Evolutionary conservation across 768 basidiomycete genomes (phyloP).

Genomic region (Lactifluus subvellereus): DNA sequence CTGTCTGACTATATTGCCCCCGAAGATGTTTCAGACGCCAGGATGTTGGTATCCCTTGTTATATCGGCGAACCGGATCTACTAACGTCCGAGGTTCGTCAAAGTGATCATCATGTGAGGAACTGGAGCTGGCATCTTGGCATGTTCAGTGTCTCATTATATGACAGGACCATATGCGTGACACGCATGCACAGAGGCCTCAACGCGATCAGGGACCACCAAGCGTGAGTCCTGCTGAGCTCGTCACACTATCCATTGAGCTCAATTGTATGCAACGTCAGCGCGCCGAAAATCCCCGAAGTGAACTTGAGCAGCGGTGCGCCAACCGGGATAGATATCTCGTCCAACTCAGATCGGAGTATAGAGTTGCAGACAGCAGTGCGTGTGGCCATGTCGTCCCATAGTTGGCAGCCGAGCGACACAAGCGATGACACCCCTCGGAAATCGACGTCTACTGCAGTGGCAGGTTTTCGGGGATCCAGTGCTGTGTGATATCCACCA

Average conservation of each 20-base stretch:
- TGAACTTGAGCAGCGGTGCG: background rate
- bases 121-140: background rate
- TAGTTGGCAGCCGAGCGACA: background rate
- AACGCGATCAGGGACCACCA: background rate
- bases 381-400: background rate
- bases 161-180: conserved; percentile 18
- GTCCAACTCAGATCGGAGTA: background rate
- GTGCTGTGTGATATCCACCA: background rate
- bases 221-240: background rate
- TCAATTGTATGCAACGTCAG: background rate
- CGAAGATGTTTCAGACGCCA: background rate
- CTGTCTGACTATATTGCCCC: too few species aligned
- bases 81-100: background rate
- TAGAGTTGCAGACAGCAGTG: background rate
- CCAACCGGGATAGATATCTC: background rate
- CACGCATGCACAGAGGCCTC: conserved; percentile 12
- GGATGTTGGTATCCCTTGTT: conserved; percentile 5
- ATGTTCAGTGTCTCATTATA: too few species aligned
- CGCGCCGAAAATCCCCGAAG: background rate
- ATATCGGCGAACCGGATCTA: background rate
- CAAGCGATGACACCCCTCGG: background rate
- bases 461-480: background rate
- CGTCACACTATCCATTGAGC: background rate
- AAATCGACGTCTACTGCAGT: background rate
- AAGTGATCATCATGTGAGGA: conserved; percentile 12